phyloP scores from a whole-genome alignment of 805 yeast species.

The Komagataella phaffii region DNA sequence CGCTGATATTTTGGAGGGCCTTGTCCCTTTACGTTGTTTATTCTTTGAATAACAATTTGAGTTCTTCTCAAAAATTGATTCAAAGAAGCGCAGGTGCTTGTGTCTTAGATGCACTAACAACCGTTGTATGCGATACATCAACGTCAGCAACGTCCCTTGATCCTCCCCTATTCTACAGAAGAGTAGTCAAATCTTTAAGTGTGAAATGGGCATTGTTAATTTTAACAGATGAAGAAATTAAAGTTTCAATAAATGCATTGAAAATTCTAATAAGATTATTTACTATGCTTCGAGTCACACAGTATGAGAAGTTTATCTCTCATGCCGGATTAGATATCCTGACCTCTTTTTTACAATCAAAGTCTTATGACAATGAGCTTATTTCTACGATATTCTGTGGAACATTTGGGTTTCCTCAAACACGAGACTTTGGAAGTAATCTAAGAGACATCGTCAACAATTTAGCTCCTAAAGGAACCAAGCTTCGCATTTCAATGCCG shows the following conservation, averaged over 20 bases:
- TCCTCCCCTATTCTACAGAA: conserved; percentile 19
- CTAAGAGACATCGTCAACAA: conserved; percentile 5
- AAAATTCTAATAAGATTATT: conserved; percentile 35
- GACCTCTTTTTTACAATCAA: conserved; percentile 26
- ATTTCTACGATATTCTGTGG: conserved; percentile 27
- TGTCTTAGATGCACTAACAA: conserved; percentile 22
- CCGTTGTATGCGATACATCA: conserved; percentile 25
- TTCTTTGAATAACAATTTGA: conserved; percentile 19
- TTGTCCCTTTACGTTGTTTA: conserved; percentile 37
- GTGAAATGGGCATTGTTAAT: conserved; percentile 53
- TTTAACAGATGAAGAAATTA: conserved; percentile 24
- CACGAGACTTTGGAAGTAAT: conserved; percentile 6
- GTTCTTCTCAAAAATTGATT: background rate
- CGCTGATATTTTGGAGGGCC: conserved; percentile 36
- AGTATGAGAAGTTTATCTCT: conserved; percentile 33
- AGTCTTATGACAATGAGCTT: conserved; percentile 36
- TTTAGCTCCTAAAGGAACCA: conserved; percentile 9
- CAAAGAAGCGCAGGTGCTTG: conserved; percentile 5
- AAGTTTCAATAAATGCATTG: conserved; percentile 25
- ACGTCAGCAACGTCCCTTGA: conserved; percentile 3
- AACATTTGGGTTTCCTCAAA: conserved; percentile 28
- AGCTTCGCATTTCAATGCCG: conserved; percentile 28
- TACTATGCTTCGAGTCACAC: conserved; percentile 28
- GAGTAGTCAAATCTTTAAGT: conserved; percentile 38
- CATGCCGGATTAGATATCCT: conserved; percentile 38